Percentiles rank a stretch among this genome's conserved stretches.
These are phyloP conservation scores for Ogataea angusta DNA, from an alignment of 805 yeast species.

Conservation along the genomic window DNA sequence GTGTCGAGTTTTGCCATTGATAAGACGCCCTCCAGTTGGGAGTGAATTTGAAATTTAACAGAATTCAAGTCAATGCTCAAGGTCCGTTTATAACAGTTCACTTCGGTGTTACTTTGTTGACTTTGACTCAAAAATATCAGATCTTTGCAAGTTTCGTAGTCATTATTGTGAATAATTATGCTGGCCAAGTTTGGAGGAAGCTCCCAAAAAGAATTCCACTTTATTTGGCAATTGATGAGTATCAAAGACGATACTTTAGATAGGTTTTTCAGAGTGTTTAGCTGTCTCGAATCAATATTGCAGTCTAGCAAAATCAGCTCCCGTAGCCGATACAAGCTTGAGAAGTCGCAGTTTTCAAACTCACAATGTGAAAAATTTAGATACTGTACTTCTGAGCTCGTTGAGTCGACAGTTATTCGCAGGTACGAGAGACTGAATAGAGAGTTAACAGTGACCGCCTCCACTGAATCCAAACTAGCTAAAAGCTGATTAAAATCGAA, in stretches of 20 bases:
- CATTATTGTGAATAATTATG: constrained; percentile 19
- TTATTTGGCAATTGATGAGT: constrained; percentile 21
- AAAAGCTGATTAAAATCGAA: too few relatives aligned
- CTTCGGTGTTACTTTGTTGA: background rate
- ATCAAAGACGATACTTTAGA: constrained; percentile 8
- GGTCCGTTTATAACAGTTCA: background rate
- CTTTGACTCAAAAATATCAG: constrained; percentile 7
- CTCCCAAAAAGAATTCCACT: constrained; percentile 18
- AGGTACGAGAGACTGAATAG: too few relatives aligned
- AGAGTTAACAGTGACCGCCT: too few relatives aligned
- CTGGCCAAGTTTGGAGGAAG: constrained; percentile 17
- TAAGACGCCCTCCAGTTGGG: background rate
- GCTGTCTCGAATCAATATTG: constrained; percentile 4
- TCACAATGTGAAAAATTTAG: constrained; percentile 17
- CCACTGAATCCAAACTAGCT: too few relatives aligned
- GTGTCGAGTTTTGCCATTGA: constrained; percentile 7
- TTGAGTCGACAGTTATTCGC: too few relatives aligned
- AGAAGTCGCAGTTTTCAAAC: constrained; percentile 12
- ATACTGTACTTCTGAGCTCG: constrained; percentile 4
- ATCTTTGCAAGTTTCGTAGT: constrained; percentile 18
- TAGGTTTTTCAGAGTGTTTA: constrained; percentile 13
- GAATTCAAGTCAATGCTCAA: constrained; percentile 17
- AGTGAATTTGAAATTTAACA: constrained; percentile 10
- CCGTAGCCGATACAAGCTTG: constrained; percentile 11
- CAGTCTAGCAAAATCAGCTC: constrained; percentile 22